Evolutionary conservation across 305 asterid species (phyloP), one percentile per base, ranked within the genome.

Genomic region (Fraxinus albicans): DNA sequence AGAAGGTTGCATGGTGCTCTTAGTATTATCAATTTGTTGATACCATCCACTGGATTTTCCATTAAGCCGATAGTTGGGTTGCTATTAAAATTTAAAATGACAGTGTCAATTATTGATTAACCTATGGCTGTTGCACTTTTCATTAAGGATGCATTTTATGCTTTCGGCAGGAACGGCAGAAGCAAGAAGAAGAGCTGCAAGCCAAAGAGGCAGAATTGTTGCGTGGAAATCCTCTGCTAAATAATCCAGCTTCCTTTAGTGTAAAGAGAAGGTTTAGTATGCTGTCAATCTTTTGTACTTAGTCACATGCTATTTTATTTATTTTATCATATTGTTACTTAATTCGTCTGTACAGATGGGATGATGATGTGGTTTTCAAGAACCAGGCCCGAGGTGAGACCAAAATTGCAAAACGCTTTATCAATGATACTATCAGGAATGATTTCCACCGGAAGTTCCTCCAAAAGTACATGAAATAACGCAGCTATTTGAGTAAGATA

Each of bases 301-400:
- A 19, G 15, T 42, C 31, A 15, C 47, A 50, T 50, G 3, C 21
- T 4, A 77, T 63, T 50, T 33, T 15, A 4, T 12, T 3, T 67
- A 21, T 77, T n/a, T n/a, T 75, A 21, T 78, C 23, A 2, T 58
- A 42, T 15, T 31, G 34, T 10, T 13, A 9, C 44, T 6, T 69
- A 5, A 25, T 82, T 33, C 36, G 15, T 82, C 44, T 81, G 36
- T 86, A 44, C 87, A 95, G 97, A 90, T 96, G 98, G 99, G 98
- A 93, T 79, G 99, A 94, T 90, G 98, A 96, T 85, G 99, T 96
- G 85, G 97, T 96, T 77, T 94, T 96, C 91, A 94, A 94, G 94
- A 96, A 96, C 86, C 99, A 96, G 88, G 91, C 97, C 78, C 93
- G 98, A 13, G 98, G 98, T 6, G 98, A 93, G 87, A 83, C 87